Conservation (phyloP, 2,329 filamentous ascomycete species). For the Amylocarpus encephaloides region DNA sequence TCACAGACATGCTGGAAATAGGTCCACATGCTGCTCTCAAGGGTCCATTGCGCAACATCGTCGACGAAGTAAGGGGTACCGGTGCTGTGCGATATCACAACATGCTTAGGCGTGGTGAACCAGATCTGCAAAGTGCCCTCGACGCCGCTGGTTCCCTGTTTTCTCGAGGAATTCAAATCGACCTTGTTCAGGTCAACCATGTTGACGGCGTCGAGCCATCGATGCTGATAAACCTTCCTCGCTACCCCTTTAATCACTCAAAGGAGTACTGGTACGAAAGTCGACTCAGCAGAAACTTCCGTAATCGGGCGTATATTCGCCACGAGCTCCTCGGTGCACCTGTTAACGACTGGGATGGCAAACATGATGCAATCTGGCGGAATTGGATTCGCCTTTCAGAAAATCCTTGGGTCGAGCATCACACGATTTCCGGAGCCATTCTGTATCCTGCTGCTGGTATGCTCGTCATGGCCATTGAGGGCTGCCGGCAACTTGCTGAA, state of each 20-base stretch:
- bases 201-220: background rate
- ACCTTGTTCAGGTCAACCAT: background rate
- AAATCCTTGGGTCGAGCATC: slow-evolving; percentile 28
- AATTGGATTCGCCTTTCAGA: slow-evolving; percentile 23
- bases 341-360: slow-evolving; percentile 13
- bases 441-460: slow-evolving; percentile 30
- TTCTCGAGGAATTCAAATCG: background rate
- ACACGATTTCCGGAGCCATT: slow-evolving; percentile 17
- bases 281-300: background rate
- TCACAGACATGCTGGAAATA: background rate
- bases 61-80: too few relatives aligned
- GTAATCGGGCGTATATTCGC: background rate
- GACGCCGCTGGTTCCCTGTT: background rate
- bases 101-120: background rate
- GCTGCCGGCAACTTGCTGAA: slow-evolving; percentile 2
- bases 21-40: background rate
- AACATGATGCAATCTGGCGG: slow-evolving; percentile 25
- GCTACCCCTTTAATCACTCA: slow-evolving; percentile 2
- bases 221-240: background rate
- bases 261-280: slow-evolving; percentile 1
- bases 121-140: background rate
- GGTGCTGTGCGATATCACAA: background rate
- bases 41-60: background rate
- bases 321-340: slow-evolving; percentile 24
- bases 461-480: slow-evolving; percentile 28